Evolutionary conservation across 164 flowering plant genomes (phyloP), one percentile per base, ranked within the genome.

Genomic region (Liriodendron chinense): DNA sequence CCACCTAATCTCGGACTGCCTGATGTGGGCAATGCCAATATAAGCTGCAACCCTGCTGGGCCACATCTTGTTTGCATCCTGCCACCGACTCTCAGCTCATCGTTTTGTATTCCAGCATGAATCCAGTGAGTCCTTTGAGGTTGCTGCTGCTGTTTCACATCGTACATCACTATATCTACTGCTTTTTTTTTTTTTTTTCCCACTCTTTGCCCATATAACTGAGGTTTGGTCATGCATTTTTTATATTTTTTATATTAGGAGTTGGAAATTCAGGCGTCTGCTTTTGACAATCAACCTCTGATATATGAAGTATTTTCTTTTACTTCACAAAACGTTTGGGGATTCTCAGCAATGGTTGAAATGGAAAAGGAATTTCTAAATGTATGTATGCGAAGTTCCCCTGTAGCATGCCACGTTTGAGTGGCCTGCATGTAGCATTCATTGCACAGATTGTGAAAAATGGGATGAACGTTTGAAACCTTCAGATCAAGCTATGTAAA

Each of bases 11-110:
- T 96, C 14, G 83, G 84, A 8, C 78, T 96, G 50, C 99, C 99
- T 34, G 71, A 86, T 73, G 79, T 94, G 1, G 88, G 85, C 14
- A 89, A 87, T 76, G 82, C 92, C 74, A 89, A 89, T 72, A 88
- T 96, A 82, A 92, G 96, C 69, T 88, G 96, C 91, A 96, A 87
- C 69, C 98, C 97, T 66, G 86, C 98, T 28, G 97, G 92, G 9
- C 98, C 99, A 0, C 98, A 96, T 76, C 80, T 96, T 76, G 87
- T 96, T 49, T 92, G 99, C 74, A 89, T 96, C 71, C 84, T 94
- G 88, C 99, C 99, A 74, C 93, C 98, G 0, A 76, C 89, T 77
- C 91, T 93, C 74, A 91, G 98, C 89, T 96, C 98, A 23, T 94
- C 99, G 12, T 96, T 82, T 80, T 96, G 98, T 77, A 81, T 90